Evolutionary conservation across 179 eudicot genomes (phyloP), one percentile per base, ranked within the genome.

Genomic region (Beta lomatogona): DNA sequence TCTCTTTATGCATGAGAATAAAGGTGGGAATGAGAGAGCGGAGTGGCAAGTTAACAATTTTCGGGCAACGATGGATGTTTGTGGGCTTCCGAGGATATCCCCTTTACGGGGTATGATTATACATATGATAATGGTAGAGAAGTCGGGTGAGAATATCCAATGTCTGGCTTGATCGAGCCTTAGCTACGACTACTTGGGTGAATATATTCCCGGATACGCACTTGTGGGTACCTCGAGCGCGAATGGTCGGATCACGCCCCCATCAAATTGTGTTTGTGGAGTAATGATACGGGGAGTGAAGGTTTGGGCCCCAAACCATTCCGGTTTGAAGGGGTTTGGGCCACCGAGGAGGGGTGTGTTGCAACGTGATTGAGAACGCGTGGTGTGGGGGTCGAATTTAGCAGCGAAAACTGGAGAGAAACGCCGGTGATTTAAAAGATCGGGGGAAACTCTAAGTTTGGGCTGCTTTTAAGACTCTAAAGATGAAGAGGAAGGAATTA

Each of bases 171-270:
- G 79, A 63, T 46, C 6, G 59, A 46, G 59, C 71, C 0, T 21
- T 63, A 10, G 79, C 22, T 9, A 31, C 36, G 0, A 21, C 3
- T 1, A 4, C 2, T 11, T 77, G 79, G 79, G 5, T 46, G 0
- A 22, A 44, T 0, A 0, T 22, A 3, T 63, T 63, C 15, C 59
- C 71, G 0, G 1, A 12, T 7, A 52, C 68, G 0, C 61, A 5
- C 2, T 21, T 75, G 0, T 7, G 5, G n/a, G 3, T 14, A 59
- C 15, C 14, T 75, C 0, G 53, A 21, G 0, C 16, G 36, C 0
- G 68, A 58, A 0, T 19, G 22, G 68, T 75, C 55, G 7, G 78
- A 75, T 2, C 78, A 75, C 25, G 77, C 77, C 1, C 78, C 77
- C 15, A 57, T 57, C 14, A 57, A 55, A 4, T 6, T 75, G 14